Evolutionary conservation across 1,284 basidiomycete species (phyloP).

Genomic region (Cryptococcus sp.): DNA sequence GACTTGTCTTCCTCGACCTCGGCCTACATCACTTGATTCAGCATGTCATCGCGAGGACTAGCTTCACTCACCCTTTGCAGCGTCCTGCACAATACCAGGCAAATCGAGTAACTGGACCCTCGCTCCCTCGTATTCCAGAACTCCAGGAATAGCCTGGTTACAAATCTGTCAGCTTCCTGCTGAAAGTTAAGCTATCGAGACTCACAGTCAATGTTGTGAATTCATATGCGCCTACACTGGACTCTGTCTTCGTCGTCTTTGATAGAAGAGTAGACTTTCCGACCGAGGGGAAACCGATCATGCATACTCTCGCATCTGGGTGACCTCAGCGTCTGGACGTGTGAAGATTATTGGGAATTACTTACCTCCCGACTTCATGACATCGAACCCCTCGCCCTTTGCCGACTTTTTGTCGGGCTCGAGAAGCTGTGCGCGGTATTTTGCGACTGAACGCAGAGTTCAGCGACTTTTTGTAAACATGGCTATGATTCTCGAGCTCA

Average conservation of each 20-base stretch:
- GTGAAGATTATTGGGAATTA: neutral
- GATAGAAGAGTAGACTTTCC: slow-evolving; percentile 92
- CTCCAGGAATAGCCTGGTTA: slow-evolving; percentile 83
- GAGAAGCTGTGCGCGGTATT: slow-evolving; percentile 84
- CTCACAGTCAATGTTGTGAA: slow-evolving; percentile 85
- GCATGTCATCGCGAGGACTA: slow-evolving; percentile 3
- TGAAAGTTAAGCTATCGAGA: neutral
- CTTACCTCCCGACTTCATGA: slow-evolving; percentile 79
- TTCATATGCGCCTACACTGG: slow-evolving; percentile 89
- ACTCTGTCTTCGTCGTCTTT: slow-evolving; percentile 88
- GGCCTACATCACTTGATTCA: slow-evolving; percentile 57
- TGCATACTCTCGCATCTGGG: slow-evolving; percentile 80
- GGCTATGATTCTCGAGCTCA: slow-evolving; percentile 18
- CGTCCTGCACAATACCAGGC: slow-evolving; percentile 97
- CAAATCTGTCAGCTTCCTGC: slow-evolving; percentile 2
- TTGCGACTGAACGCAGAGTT: slow-evolving; percentile 61
- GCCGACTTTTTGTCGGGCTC: slow-evolving; percentile 78
- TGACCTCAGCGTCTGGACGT: slow-evolving; percentile 2
- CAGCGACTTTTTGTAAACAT: no score
- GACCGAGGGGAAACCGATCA: slow-evolving; percentile 94
- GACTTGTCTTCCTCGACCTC: slow-evolving; percentile 93
- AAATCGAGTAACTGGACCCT: slow-evolving; percentile 92
- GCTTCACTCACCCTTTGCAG: slow-evolving; percentile 68
- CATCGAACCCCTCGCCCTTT: slow-evolving; percentile 85
- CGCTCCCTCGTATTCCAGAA: slow-evolving; percentile 89